Percentiles rank a stretch among this genome's conserved stretches.
phyloP scores from a whole-genome alignment of 2,329 filamentous ascomycete species.

The Dothideomycetes sp. region DNA sequence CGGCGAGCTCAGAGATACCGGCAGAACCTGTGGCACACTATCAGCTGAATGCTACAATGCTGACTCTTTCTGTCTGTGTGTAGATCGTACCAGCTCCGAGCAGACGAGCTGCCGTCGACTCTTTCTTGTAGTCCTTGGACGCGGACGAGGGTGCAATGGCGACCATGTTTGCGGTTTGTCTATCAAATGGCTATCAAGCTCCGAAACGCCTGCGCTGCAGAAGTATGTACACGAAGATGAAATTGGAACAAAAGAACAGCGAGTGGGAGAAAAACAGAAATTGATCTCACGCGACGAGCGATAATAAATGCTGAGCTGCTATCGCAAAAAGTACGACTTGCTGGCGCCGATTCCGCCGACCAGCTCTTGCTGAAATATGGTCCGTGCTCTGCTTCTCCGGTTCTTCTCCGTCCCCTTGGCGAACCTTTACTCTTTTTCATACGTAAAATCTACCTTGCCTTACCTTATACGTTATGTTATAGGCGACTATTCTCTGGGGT shows the following conservation, averaged over 20 bases:
- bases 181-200: neutral
- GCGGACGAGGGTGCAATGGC: conserved; percentile 22
- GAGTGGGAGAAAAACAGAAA: neutral
- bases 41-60: conserved; percentile 4
- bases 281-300: neutral
- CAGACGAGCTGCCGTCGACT: conserved; percentile 79
- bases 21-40: conserved; percentile 60
- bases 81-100: conserved; percentile 71
- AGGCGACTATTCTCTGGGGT: no score
- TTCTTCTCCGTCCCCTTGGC: no score
- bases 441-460: no score
- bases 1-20: conserved; percentile 82
- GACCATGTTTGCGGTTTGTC: neutral
- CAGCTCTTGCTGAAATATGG: no score
- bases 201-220: neutral
- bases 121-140: conserved; percentile 60
- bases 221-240: neutral
- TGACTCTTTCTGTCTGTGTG: neutral
- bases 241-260: neutral
- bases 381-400: no score
- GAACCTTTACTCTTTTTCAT: no score
- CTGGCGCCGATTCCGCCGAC: neutral
- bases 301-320: neutral
- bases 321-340: neutral
- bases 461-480: no score